Percentiles rank a stretch among this genome's conserved stretches.
Evolutionary conservation across 257 asterid genomes (phyloP).

Genomic region (Solanum infundibuliforme): DNA sequence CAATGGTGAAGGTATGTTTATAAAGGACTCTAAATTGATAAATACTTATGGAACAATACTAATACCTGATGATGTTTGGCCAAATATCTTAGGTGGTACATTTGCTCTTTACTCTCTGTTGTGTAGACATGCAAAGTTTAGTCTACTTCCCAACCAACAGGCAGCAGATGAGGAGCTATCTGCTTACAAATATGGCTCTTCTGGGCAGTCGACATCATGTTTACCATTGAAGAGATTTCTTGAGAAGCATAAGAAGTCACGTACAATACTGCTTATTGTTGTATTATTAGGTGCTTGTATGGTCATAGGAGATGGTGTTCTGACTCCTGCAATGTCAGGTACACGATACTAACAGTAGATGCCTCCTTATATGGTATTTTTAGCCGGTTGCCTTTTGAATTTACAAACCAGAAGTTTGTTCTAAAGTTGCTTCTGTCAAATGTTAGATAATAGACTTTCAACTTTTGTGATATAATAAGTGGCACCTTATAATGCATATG

Average conservation of each 20-base stretch:
- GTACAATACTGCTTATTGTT: slow-evolving; percentile 65
- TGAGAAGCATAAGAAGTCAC: slow-evolving; percentile 66
- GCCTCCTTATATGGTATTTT: neutral
- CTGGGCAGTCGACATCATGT: slow-evolving; percentile 44
- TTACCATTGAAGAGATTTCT: slow-evolving; percentile 57
- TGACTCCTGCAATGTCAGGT: slow-evolving; percentile 70
- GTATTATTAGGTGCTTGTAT: slow-evolving; percentile 55
- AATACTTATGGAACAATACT: neutral
- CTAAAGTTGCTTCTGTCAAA: neutral
- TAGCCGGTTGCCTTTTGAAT: neutral
- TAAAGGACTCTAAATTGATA: neutral
- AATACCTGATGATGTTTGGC: slow-evolving; percentile 15
- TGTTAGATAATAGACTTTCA: neutral
- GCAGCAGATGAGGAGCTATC: slow-evolving; percentile 97
- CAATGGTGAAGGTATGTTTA: slow-evolving; percentile 78
- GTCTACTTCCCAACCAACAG: slow-evolving; percentile 97
- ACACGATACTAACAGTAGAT: neutral
- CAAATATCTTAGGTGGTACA: slow-evolving; percentile 66
- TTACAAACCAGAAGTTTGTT: neutral
- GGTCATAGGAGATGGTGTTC: slow-evolving; percentile 57
- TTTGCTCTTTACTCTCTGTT: slow-evolving; percentile 93
- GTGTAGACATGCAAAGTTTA: slow-evolving; percentile 85
- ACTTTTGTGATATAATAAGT: neutral
- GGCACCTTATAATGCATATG: neutral
- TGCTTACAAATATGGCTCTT: slow-evolving; percentile 67